Percentiles rank a stretch among this genome's conserved stretches.
These are phyloP conservation scores for Chamaecyparis obtusa DNA, from an alignment of 75 land plant species.

Conservation along the genomic window DNA sequence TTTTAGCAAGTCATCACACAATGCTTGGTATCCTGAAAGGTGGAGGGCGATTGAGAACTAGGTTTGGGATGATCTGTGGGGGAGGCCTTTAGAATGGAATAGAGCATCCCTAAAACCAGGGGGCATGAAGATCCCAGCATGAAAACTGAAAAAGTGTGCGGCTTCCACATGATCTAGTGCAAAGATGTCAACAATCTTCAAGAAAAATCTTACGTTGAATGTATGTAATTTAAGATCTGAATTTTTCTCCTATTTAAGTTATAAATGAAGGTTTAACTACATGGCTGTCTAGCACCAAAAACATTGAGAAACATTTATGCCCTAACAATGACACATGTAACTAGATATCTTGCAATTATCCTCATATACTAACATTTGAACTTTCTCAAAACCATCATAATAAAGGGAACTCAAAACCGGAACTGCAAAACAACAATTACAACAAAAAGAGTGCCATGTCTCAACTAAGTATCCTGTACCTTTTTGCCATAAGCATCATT, in stretches of 20 bases:
- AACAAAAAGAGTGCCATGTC: background rate
- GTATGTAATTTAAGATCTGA: background rate
- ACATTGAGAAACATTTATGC: background rate
- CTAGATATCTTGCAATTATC: background rate
- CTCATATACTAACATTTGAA: background rate
- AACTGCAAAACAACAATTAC: background rate
- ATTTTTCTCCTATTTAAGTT: background rate
- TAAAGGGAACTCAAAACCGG: background rate
- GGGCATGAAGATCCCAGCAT: background rate
- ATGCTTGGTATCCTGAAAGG: no score
- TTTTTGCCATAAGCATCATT: constrained; percentile 82
- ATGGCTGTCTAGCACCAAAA: background rate
- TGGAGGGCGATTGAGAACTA: no score
- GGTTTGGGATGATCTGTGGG: no score
- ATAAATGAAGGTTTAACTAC: background rate
- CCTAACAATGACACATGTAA: background rate
- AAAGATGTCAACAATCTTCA: background rate
- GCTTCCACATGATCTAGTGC: background rate
- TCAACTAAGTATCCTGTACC: constrained; percentile 34
- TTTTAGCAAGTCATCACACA: no score
- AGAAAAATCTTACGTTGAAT: background rate
- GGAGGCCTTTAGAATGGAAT: no score
- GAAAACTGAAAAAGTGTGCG: background rate
- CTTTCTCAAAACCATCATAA: background rate
- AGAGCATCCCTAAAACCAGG: no score